Base-by-base conservation (phyloP, 768 basidiomycete species). In the Imleria badia region DNA sequence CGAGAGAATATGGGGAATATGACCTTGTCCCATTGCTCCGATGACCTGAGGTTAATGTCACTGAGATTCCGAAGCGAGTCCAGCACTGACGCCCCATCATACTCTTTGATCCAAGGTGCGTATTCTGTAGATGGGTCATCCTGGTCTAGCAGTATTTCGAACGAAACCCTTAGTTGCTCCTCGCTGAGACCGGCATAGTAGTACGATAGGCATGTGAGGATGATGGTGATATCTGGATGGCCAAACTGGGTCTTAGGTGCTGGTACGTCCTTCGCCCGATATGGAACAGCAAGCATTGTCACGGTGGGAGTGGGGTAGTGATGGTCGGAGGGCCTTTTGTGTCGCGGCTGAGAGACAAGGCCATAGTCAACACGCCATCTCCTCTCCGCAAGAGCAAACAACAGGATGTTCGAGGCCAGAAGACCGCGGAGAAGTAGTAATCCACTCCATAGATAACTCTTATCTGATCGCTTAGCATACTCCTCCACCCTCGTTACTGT, bases 141-240 rank as follows among this genome's bases (percentile, higher is more conserved):
- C 6, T 29, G 23, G 15, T 39, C 36, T 2, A 38, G 36, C 6
- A 48, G 11, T 12, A 48, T 12, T 30, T 48, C 26, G 9, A 48
- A 48, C 1, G 23, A 12, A 8, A 6, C 6, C 19, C 47, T 38
- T 26, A 48, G n/a, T 14, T 48, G 47, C 17, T 39, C 12, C n/a
- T 29, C 7, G 26, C 17, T n/a, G 17, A 38, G 36, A n/a, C 36
- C 36, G 36, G 36, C 3, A 42, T 74, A 70, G 26, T 73, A 73
- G 41, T 73, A 73, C 3, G 61, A 62, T 17, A 73, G 54, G 44
- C 60, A 73, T 0, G 69, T 75, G 12, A 73, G 64, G 4, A 57
- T 33, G 43, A 74, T 60, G 12, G 60, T 59, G 15, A 75, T 56
- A 19, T 73, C 72, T 17, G 72, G 72, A 38, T 73, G 72, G 20